Base-by-base conservation (phyloP, 352 stramenopile genomes). In the Saprolegnia parasitica region DNA sequence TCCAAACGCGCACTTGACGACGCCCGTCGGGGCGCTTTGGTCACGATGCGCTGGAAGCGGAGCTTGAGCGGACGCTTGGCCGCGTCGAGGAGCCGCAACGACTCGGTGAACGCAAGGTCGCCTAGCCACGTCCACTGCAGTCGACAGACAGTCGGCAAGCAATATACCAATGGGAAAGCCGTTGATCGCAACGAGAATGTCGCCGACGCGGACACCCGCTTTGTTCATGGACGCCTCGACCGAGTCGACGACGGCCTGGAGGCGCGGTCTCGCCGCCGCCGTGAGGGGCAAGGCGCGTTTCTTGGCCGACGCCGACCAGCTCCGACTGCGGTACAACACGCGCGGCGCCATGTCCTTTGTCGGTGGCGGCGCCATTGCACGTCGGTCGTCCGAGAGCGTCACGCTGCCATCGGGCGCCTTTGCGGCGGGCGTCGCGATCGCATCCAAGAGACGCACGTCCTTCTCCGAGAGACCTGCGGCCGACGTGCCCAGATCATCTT, bases 161-260 rank as follows among this genome's bases (percentile, higher is more conserved):
- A 45, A 72, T 64, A 37, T 65, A 91, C 81, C 75, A 47, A 81
- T 90, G 11, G 83, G 77, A 20, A 93, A 84, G 50, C 84, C 86
- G 50, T 92, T 83, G 29, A 93, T 75, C 23, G 86, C 78, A 72
- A 88, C 81, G 6, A 94, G 71, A 9, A 90, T 75, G 61, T 95
- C 86, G 0, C 84, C 86, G 49, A 84, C 73, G 67, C 79, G 75
- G 4, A 91, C 61, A 0, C 72, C 42, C 71, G 68, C 42, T 83
- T 39, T 23, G 11, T n/a, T 18, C 21, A 52, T 24, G 6, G 63
- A 35, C n/a, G 42, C 20, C 16, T 52, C 21, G 8, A 58, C 18
- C 37, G 63, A 20, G n/a, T 60, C n/a, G 11, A 70, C 63, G n/a
- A 70, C 23, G 2, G 47, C 47, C 16, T 40, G 21, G 16, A 63